A percentile compares a stretch with the other conserved stretches of the same genome.
Conservation (phyloP, 2,329 filamentous ascomycete species). For the Neofusicoccum kwambonambiense region DNA sequence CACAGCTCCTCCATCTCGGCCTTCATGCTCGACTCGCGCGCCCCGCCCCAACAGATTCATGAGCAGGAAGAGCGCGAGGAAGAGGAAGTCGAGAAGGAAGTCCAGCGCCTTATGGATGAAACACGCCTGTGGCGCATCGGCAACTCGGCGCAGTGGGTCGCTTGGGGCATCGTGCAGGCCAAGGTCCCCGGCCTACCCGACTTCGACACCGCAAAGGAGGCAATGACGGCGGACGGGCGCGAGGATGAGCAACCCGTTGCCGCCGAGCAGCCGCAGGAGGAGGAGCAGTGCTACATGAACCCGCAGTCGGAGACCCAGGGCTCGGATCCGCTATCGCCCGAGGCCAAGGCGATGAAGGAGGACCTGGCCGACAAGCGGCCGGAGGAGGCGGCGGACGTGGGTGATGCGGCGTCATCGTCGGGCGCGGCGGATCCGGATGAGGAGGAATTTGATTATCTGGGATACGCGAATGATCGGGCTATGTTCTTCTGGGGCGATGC, state of each 20-base stretch:
- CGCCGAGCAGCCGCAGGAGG: conserved; percentile 24
- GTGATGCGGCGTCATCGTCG: conserved; percentile 31
- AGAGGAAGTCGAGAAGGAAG: conserved; percentile 63
- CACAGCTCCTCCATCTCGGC: conserved; percentile 46
- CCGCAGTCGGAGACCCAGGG: neutral
- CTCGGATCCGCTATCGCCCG: conserved; percentile 21
- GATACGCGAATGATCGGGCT: conserved; percentile 85
- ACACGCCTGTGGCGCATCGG: conserved; percentile 81
- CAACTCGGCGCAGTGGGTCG: conserved; percentile 87
- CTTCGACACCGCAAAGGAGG: conserved; percentile 33
- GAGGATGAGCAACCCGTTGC: neutral
- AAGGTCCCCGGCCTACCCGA: conserved; percentile 72
- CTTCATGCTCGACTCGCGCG: conserved; percentile 73
- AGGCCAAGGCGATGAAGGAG: conserved; percentile 20
- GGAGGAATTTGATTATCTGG: conserved; percentile 89
- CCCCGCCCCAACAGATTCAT: conserved; percentile 36
- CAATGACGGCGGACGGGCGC: neutral
- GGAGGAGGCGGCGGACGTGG: conserved; percentile 29
- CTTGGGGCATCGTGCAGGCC: conserved; percentile 95
- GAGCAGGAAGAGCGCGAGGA: conserved; percentile 53
- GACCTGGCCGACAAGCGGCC: conserved; percentile 25
- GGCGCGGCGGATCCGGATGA: conserved; percentile 37
- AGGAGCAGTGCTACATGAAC: conserved; percentile 19
- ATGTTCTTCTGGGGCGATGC: conserved; percentile 95
- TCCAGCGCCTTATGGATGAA: conserved; percentile 72